phyloP scores from a whole-genome alignment of 495 filamentous ascomycete genomes.

The Symbiotaphrina buchneri region DNA sequence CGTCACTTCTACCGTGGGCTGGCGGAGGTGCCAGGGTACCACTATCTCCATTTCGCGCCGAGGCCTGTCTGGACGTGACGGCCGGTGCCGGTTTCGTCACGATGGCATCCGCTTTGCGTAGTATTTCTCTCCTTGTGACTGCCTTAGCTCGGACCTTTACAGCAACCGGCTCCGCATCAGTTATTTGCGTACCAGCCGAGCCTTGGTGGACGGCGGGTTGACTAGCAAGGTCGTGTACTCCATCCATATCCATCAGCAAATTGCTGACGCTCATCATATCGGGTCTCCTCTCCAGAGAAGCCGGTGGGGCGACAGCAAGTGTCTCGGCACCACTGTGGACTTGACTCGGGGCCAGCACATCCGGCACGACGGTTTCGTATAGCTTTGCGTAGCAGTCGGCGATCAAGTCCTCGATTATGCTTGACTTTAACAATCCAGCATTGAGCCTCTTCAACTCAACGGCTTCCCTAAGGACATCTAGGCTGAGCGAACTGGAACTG shows the following conservation, averaged over 20 bases:
- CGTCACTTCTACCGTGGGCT: background rate
- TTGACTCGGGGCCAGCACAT: too few species aligned
- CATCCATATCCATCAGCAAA: constrained; percentile 20
- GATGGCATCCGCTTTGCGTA: constrained; percentile 24
- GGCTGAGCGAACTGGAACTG: constrained; percentile 18
- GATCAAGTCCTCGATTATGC: constrained; percentile 73
- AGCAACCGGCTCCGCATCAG: background rate
- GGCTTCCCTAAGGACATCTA: constrained; percentile 63
- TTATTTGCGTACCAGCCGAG: background rate
- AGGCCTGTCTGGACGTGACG: constrained; percentile 2
- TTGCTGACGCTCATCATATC: constrained; percentile 37
- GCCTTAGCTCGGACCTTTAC: background rate
- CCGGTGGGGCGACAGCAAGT: constrained; percentile 2
- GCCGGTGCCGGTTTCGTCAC: constrained; percentile 14
- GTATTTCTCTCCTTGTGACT: constrained; percentile 14
- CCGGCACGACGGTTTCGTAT: constrained; percentile 31
- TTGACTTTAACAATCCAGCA: constrained; percentile 59
- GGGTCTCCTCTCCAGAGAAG: constrained; percentile 15
- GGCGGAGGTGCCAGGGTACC: background rate
- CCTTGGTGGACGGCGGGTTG: constrained; percentile 5
- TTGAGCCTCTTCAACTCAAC: constrained; percentile 85
- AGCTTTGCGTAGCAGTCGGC: constrained; percentile 70
- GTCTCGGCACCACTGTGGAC: constrained; percentile 21
- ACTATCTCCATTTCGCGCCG: constrained; percentile 9
- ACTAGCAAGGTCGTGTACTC: constrained; percentile 12